Percentiles rank a stretch among this genome's conserved stretches.
Conservation (phyloP, 306 rosid species). For the Hippophae rhamnoides region DNA sequence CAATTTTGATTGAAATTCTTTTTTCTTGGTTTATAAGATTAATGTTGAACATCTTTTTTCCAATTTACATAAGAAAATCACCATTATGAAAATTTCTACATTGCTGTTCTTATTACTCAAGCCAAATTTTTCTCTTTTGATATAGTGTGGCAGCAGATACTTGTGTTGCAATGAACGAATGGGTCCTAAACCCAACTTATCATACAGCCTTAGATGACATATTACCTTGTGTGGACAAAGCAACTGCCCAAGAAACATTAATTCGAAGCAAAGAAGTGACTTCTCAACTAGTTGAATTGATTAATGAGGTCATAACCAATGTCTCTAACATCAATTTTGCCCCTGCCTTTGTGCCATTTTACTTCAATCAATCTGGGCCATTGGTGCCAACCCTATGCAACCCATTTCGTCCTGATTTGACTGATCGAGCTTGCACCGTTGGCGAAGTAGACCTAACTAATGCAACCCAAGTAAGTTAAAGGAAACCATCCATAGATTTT, state of each 20-base stretch:
- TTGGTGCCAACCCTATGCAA: conserved; percentile 48
- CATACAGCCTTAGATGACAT: conserved; percentile 41
- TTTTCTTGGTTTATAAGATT: too few species aligned
- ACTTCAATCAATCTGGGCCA: conserved; percentile 72
- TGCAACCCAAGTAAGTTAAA: conserved; percentile 37
- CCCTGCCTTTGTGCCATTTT: conserved; percentile 22
- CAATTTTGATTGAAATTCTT: too few species aligned
- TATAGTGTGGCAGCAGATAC: conserved; percentile 35
- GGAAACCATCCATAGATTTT: neutral
- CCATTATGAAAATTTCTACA: too few species aligned
- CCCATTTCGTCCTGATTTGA: conserved; percentile 38
- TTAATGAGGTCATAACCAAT: conserved; percentile 35
- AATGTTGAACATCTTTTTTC: too few species aligned
- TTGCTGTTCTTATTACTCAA: neutral
- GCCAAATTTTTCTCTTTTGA: neutral
- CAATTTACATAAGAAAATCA: too few species aligned
- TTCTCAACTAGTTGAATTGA: conserved; percentile 25
- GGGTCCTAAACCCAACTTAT: conserved; percentile 32
- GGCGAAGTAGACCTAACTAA: conserved; percentile 32
- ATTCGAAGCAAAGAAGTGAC: conserved; percentile 41
- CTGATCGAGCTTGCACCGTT: conserved; percentile 34
- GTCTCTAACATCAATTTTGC: conserved; percentile 42
- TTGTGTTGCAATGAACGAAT: conserved; percentile 43
- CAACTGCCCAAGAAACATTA: conserved; percentile 35
- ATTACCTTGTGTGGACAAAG: conserved; percentile 37